phyloP scores from a whole-genome alignment of 2,329 filamentous ascomycete species.

The Mycocentrospora acerina region DNA sequence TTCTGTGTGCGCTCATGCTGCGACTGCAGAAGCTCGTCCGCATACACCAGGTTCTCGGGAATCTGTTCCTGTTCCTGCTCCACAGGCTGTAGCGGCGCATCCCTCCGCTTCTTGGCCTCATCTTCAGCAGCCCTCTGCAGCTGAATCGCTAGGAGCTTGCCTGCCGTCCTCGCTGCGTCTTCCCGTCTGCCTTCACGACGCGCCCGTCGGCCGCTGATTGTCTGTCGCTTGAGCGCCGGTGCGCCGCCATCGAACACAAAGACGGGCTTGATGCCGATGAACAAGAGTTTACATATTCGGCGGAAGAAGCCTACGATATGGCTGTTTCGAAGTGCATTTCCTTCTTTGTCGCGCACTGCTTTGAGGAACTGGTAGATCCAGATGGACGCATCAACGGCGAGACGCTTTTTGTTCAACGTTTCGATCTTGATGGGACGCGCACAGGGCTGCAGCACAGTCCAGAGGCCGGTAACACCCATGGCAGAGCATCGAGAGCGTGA shows the following conservation, averaged over 20 bases:
- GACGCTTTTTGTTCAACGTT: conserved; percentile 91
- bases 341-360: conserved; percentile 96
- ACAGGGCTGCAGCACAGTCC: conserved; percentile 93
- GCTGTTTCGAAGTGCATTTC: conserved; percentile 91
- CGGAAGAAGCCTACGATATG: conserved; percentile 98
- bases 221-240: conserved; percentile 85
- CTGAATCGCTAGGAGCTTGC: conserved; percentile 87
- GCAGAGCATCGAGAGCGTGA: conserved; percentile 4
- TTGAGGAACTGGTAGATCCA: conserved; percentile 99
- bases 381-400: conserved; percentile 96
- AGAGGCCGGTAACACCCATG: conserved; percentile 98
- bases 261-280: conserved; percentile 92
- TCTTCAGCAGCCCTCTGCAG: conserved; percentile 90
- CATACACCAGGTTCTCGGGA: conserved; percentile 79
- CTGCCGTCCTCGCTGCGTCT: conserved; percentile 88
- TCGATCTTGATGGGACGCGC: conserved; percentile 95
- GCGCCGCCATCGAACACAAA: conserved; percentile 98
- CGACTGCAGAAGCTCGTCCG: conserved; percentile 83
- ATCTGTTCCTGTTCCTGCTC: conserved; percentile 61
- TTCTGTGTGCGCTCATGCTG: conserved; percentile 71
- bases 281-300: conserved; percentile 94
- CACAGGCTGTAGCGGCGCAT: conserved; percentile 41
- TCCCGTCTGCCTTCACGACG: conserved; percentile 86
- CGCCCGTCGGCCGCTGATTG: conserved; percentile 75
- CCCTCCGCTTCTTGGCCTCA: conserved; percentile 68